phyloP scores from a whole-genome alignment of 2,329 filamentous ascomycete species.

The Ascochyta lentis region DNA sequence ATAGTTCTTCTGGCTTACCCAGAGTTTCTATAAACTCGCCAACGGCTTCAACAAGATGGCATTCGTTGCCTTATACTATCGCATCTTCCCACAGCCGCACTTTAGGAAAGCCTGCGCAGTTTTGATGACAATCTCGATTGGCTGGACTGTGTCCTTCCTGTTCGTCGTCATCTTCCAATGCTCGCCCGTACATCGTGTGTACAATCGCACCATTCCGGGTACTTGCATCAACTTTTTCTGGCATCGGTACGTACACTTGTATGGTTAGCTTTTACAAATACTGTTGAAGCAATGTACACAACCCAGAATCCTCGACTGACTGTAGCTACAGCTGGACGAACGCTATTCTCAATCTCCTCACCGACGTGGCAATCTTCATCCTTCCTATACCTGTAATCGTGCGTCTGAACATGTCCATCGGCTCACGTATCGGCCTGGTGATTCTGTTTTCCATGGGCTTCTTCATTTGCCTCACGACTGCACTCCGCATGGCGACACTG shows the following conservation, averaged over 20 bases:
- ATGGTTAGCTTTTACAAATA: too few relatives aligned
- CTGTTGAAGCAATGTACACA: too few relatives aligned
- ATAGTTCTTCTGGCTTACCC: conserved; percentile 34
- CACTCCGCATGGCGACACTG: conserved; percentile 36
- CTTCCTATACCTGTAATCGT: conserved; percentile 32
- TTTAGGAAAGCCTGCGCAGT: conserved; percentile 27
- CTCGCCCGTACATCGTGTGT: conserved; percentile 24
- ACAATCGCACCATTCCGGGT: conserved; percentile 24
- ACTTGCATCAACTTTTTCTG: conserved; percentile 29
- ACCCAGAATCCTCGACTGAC: not conserved
- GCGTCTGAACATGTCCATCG: conserved; percentile 29
- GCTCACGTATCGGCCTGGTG: conserved; percentile 25
- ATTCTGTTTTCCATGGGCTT: conserved; percentile 37
- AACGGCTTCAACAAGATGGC: conserved; percentile 38
- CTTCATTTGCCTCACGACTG: conserved; percentile 36
- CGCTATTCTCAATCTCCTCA: conserved; percentile 27
- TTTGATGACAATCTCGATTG: conserved; percentile 23
- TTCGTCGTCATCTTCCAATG: conserved; percentile 34
- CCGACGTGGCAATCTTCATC: conserved; percentile 30
- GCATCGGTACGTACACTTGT: conserved; percentile 25
- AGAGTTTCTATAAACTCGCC: conserved; percentile 32
- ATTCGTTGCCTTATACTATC: conserved; percentile 33
- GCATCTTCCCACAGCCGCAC: conserved; percentile 27
- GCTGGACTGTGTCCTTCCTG: conserved; percentile 27
- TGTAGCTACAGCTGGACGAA: conserved; percentile 25